These are phyloP conservation scores for Claviceps arundinis DNA, from an alignment of 2,329 filamentous ascomycete genomes.

Conservation along the genomic window DNA sequence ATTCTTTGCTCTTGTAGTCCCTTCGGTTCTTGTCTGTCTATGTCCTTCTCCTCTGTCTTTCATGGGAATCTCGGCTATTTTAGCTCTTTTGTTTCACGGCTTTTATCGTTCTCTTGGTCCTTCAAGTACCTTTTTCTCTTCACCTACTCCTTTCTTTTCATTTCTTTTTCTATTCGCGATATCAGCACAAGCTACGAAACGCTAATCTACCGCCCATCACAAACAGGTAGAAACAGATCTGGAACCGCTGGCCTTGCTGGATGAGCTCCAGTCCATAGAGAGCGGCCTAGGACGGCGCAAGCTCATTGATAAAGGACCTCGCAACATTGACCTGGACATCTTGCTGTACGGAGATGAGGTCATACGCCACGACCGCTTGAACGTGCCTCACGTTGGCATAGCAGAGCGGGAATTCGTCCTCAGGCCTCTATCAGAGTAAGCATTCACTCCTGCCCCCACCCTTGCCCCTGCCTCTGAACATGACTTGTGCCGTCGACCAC, in stretches of 20 bases:
- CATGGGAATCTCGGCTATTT: no score
- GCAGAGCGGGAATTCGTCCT: conserved; percentile 89
- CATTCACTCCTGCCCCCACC: neutral
- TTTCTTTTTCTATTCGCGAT: no score
- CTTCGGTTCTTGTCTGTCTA: no score
- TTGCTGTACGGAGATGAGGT: conserved; percentile 61
- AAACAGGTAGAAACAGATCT: conserved; percentile 66
- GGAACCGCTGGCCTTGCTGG: conserved; percentile 60
- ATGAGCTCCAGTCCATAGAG: conserved; percentile 76
- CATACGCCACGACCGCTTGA: conserved; percentile 59
- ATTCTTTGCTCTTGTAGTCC: no score
- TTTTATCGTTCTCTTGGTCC: no score
- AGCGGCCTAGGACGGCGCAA: conserved; percentile 67
- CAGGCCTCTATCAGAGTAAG: conserved; percentile 67
- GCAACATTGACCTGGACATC: conserved; percentile 91
- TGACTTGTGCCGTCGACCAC: neutral
- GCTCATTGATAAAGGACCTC: conserved; percentile 79
- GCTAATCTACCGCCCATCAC: neutral
- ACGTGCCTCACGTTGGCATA: conserved; percentile 73
- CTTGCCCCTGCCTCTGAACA: no score
- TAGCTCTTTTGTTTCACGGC: no score
- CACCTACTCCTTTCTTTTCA: no score
- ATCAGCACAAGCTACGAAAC: neutral
- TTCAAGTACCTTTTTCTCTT: neutral
- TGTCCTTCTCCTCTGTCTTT: no score